Evolutionary conservation across 495 filamentous ascomycete species (phyloP).

Genomic region (Penicillium ucsense): DNA sequence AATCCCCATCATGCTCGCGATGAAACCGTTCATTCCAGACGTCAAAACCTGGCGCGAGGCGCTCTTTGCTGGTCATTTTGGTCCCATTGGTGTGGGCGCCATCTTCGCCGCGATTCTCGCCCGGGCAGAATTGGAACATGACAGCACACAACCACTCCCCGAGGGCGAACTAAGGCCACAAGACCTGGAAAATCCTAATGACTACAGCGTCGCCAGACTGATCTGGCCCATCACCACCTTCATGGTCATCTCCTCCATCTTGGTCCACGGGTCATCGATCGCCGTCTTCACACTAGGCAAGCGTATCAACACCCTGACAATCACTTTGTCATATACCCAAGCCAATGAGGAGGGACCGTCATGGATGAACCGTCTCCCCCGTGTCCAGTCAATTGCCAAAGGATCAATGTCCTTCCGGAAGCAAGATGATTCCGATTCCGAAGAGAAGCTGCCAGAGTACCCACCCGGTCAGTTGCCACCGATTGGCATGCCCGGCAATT

Average conservation of each 20-base stretch:
- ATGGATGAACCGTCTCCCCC: conserved; percentile 92
- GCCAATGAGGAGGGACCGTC: conserved; percentile 80
- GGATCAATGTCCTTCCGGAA: conserved; percentile 73
- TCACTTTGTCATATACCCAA: conserved; percentile 91
- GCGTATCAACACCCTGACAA: conserved; percentile 90
- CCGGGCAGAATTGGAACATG: conserved; percentile 73
- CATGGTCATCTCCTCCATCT: conserved; percentile 85
- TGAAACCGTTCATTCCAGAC: conserved; percentile 93
- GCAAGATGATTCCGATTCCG: conserved; percentile 39
- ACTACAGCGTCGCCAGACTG: conserved; percentile 63
- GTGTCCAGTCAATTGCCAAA: conserved; percentile 74
- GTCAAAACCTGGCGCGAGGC: conserved; percentile 98
- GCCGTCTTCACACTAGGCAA: conserved; percentile 98
- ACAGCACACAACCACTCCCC: conserved; percentile 61
- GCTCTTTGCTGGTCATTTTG: conserved; percentile 96
- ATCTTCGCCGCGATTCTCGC: conserved; percentile 93
- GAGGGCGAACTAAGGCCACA: conserved; percentile 47
- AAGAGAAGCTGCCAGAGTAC: conserved; percentile 56
- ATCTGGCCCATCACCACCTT: conserved; percentile 98
- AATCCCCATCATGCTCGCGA: conserved; percentile 85
- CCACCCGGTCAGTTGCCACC: conserved; percentile 75
- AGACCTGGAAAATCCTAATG: conserved; percentile 22
- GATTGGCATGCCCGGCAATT: conserved; percentile 63
- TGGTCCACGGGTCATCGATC: conserved; percentile 95
- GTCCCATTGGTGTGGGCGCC: conserved; percentile 94